phyloP scores from a whole-genome alignment of 208 protist genomes.

The Naegleria lovaniensis region DNA sequence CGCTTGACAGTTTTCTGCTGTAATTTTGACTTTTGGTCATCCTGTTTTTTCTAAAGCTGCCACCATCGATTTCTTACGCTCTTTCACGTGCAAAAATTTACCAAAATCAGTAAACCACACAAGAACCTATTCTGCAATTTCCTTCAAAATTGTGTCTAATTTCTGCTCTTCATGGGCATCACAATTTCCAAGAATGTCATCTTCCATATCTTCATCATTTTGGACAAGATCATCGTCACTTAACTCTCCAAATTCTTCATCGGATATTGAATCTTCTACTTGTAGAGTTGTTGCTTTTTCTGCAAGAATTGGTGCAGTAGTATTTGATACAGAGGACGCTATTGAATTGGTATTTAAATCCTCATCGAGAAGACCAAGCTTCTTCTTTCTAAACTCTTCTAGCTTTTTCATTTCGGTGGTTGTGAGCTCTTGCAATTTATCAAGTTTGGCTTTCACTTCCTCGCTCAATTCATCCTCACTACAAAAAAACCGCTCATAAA shows the following conservation, averaged over 20 bases:
- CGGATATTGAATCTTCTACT: not conserved
- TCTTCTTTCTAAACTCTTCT: conserved; percentile 4
- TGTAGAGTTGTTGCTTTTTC: not conserved
- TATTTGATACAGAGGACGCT: not conserved
- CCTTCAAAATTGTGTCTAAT: not conserved
- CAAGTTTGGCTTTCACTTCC: not conserved
- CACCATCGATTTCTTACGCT: too few species aligned
- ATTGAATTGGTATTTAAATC: not conserved
- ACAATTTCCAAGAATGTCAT: not conserved
- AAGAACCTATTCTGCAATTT: not conserved
- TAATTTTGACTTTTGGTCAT: too few species aligned
- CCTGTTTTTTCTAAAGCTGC: too few species aligned
- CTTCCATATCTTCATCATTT: not conserved
- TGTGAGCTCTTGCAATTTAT: not conserved
- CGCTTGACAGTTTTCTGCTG: too few species aligned
- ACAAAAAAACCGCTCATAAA: conserved; percentile 6
- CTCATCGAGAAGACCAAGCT: not conserved
- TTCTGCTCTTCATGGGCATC: not conserved
- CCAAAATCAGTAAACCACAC: too few species aligned
- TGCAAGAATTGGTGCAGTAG: too few species aligned
- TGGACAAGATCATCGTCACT: not conserved
- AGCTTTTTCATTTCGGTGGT: not conserved
- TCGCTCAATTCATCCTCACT: not conserved
- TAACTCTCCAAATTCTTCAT: not conserved
- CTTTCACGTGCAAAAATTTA: too few species aligned